phyloP scores from a whole-genome alignment of 2,329 filamentous ascomycete species.

The Aspergillus neotritici region DNA sequence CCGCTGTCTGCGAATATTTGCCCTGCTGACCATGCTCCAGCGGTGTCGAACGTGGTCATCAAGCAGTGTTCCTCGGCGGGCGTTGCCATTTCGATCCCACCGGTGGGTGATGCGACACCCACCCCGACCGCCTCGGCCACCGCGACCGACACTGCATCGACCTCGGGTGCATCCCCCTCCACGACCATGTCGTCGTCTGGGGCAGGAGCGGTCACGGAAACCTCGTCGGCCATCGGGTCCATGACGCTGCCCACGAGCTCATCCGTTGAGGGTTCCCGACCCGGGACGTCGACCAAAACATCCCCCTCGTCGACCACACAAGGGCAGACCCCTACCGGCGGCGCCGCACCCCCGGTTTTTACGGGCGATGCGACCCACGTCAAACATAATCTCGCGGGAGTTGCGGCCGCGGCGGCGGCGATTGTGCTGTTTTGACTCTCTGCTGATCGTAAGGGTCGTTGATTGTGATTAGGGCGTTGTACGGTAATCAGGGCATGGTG shows the following conservation, averaged over 20 bases:
- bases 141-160: background rate
- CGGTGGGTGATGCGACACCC: conserved; percentile 14
- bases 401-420: background rate
- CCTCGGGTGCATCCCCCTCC: background rate
- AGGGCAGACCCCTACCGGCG: background rate
- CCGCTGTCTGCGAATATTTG: background rate
- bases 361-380: background rate
- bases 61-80: conserved; percentile 31
- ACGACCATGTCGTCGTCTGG: background rate
- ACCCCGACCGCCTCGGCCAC: conserved; percentile 6
- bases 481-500: too few relatives aligned
- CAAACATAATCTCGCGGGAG: conserved; percentile 1
- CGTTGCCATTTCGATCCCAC: conserved; percentile 33
- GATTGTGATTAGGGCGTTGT: too few relatives aligned
- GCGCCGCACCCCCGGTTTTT: background rate
- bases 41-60: conserved; percentile 33
- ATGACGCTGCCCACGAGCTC: conserved; percentile 6
- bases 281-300: background rate
- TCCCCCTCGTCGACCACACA: background rate
- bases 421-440: background rate
- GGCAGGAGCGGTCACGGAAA: too few relatives aligned
- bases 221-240: background rate
- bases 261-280: background rate
- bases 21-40: conserved; percentile 15
- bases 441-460: background rate